Percentiles rank a stretch among this genome's conserved stretches.
Evolutionary conservation across 208 protist genomes (phyloP).

Genomic region (Trypanosoma brucei): DNA sequence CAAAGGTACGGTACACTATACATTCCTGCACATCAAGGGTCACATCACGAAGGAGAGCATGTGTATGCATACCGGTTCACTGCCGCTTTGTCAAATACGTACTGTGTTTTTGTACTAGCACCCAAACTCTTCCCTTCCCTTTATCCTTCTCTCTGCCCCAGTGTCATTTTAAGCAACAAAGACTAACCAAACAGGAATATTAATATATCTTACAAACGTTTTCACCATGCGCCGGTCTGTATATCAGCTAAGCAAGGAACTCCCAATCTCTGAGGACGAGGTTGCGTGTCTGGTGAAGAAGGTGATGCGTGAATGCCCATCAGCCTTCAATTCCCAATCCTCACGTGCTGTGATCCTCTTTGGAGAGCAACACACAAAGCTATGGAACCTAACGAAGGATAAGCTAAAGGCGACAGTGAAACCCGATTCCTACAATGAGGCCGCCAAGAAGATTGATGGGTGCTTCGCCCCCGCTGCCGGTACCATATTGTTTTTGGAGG

Average conservation of each 20-base stretch:
- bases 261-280: constrained; percentile 24
- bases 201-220: not conserved
- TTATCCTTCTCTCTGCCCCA: not conserved
- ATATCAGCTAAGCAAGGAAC: constrained; percentile 34
- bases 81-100: not conserved
- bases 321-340: constrained; percentile 54
- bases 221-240: constrained; percentile 29
- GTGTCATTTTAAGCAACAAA: not conserved
- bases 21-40: not conserved
- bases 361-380: constrained; percentile 42
- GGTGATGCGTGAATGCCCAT: constrained; percentile 34
- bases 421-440: constrained; percentile 26
- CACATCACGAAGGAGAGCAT: not conserved
- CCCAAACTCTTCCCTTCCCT: too few species aligned
- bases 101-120: too few species aligned
- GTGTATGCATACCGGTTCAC: not conserved
- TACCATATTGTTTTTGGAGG: constrained; percentile 59
- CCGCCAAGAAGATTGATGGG: constrained; percentile 32
- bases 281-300: constrained; percentile 33
- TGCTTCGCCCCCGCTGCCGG: constrained; percentile 49
- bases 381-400: constrained; percentile 46
- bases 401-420: constrained; percentile 19
- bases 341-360: constrained; percentile 50
- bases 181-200: not conserved
- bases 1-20: not conserved